These are phyloP conservation scores for Annona squamosa DNA, from an alignment of 164 flowering plant species.

Conservation along the genomic window DNA sequence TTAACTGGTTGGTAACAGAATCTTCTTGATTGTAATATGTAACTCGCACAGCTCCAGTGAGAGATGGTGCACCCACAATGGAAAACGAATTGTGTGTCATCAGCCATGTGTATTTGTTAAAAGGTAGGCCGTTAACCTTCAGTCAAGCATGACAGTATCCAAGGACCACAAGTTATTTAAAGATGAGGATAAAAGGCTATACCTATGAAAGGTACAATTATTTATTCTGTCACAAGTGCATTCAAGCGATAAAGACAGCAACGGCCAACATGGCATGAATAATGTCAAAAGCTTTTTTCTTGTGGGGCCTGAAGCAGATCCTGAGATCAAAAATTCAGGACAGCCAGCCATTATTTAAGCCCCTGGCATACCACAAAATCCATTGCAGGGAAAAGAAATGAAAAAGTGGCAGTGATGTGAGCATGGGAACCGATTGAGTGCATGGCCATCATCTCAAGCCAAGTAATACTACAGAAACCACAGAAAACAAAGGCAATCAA, in stretches of 20 bases:
- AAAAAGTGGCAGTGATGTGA: too few species aligned
- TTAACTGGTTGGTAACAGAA: constrained; percentile 74
- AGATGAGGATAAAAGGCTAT: not conserved
- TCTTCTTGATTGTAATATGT: constrained; percentile 95
- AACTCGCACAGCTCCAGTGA: constrained; percentile 58
- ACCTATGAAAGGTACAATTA: too few species aligned
- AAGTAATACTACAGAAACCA: too few species aligned
- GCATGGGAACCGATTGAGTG: too few species aligned
- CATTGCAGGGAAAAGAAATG: not conserved
- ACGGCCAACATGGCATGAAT: not conserved
- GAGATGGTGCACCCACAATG: constrained; percentile 62
- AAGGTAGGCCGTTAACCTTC: constrained; percentile 77
- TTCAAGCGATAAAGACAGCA: too few species aligned
- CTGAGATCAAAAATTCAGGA: not conserved
- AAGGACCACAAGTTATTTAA: not conserved
- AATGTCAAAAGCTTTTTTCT: not conserved
- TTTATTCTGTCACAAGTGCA: too few species aligned
- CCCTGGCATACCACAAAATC: not conserved
- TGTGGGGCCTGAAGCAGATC: not conserved
- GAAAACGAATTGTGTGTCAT: constrained; percentile 90
- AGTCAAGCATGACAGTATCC: not conserved
- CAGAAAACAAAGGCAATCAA: too few species aligned
- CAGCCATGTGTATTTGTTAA: constrained; percentile 90
- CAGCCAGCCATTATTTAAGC: not conserved
- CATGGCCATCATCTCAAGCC: too few species aligned